Conservation (phyloP, 805 yeast species). For the Lipomyces kockii region DNA sequence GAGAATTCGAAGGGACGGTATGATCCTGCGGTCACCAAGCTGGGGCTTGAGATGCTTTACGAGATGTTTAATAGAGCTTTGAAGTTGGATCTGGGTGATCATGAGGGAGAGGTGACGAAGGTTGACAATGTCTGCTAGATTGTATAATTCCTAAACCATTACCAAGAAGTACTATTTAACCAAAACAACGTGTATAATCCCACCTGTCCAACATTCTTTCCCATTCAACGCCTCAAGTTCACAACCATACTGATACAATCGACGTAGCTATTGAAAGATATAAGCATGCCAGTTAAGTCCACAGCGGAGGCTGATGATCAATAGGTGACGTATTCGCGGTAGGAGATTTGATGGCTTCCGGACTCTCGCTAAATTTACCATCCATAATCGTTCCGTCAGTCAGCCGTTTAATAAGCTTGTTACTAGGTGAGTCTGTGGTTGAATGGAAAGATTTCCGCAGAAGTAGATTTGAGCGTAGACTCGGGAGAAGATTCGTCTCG, state of each 20-base stretch:
- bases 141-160: background rate
- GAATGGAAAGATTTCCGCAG: constrained; percentile 16
- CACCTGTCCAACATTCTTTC: background rate
- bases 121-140: constrained; percentile 68
- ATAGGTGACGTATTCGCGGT: constrained; percentile 15
- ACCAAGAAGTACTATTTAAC: background rate
- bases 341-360: constrained; percentile 32
- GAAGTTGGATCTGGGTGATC: constrained; percentile 68
- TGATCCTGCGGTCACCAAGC: constrained; percentile 74
- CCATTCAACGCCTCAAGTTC: background rate
- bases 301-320: constrained; percentile 14
- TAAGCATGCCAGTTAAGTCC: background rate
- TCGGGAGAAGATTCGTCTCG: constrained; percentile 44
- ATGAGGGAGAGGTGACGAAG: constrained; percentile 55
- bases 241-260: background rate
- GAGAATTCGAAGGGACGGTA: constrained; percentile 79
- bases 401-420: constrained; percentile 16
- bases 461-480: constrained; percentile 6
- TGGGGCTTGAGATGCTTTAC: constrained; percentile 67
- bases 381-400: constrained; percentile 33
- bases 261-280: background rate
- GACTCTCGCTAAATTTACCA: constrained; percentile 30
- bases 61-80: constrained; percentile 74
- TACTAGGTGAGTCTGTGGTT: constrained; percentile 16
- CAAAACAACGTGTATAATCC: background rate